These are phyloP conservation scores for Carex cristatella DNA, from an alignment of 176 grass and related monocot species.

Conservation along the genomic window DNA sequence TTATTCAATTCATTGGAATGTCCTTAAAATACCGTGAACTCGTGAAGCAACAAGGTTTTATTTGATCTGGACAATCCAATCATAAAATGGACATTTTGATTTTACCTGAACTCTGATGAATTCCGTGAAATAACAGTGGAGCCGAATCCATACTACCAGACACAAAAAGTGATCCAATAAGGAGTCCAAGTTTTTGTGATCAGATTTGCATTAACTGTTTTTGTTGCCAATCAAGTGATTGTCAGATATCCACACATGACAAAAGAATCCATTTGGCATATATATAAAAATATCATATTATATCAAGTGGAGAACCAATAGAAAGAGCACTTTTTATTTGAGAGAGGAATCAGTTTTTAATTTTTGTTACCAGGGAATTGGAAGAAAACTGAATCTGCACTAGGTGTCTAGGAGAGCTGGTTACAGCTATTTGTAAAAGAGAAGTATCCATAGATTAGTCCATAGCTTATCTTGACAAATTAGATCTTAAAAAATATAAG, in stretches of 20 bases:
- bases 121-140: not conserved
- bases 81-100: not conserved
- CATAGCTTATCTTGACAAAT: constrained; percentile 11
- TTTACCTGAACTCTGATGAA: not conserved
- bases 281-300: not conserved
- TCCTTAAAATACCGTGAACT: not conserved
- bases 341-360: not conserved
- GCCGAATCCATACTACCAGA: too few relatives aligned
- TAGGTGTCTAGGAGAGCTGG: not conserved
- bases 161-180: not conserved
- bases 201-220: not conserved
- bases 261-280: constrained; percentile 11
- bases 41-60: not conserved
- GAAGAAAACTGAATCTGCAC: not conserved
- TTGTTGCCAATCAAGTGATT: constrained; percentile 9
- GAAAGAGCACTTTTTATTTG: not conserved
- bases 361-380: not conserved
- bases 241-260: constrained; percentile 10
- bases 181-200: not conserved
- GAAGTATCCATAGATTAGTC: constrained; percentile 16
- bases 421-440: constrained; percentile 12
- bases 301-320: not conserved
- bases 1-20: not conserved
- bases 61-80: not conserved
- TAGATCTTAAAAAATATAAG: not conserved